Percentiles rank a stretch among this genome's conserved stretches.
Evolutionary conservation across 345 rosid species (phyloP).

Genomic region (Populus pruinosa): DNA sequence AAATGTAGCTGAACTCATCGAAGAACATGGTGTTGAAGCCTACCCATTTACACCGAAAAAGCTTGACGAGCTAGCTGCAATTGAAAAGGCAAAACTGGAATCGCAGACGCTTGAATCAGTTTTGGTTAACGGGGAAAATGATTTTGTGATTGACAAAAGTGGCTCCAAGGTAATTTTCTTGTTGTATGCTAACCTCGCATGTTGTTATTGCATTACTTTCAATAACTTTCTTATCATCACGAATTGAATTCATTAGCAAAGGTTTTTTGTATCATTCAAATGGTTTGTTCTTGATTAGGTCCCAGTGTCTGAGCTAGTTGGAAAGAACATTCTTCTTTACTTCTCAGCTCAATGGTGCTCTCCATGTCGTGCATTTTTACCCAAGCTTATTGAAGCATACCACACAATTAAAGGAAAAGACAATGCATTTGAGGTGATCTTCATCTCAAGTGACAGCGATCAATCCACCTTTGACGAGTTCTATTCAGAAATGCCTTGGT

Average conservation of each 20-base stretch:
- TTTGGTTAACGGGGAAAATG: constrained; percentile 53
- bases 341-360: constrained; percentile 77
- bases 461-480: constrained; percentile 47
- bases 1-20: constrained; percentile 56
- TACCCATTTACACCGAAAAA: constrained; percentile 70
- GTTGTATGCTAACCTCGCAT: background rate
- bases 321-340: constrained; percentile 62
- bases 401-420: constrained; percentile 50
- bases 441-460: constrained; percentile 57
- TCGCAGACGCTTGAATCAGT: constrained; percentile 59
- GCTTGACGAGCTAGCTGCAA: constrained; percentile 38
- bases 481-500: constrained; percentile 63
- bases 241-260: too few species aligned
- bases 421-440: constrained; percentile 48
- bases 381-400: constrained; percentile 55
- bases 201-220: too few species aligned
- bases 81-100: constrained; percentile 45
- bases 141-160: constrained; percentile 54
- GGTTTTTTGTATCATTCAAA: too few species aligned
- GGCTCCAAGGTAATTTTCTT: constrained; percentile 41
- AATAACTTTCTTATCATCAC: too few species aligned
- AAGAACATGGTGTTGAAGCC: constrained; percentile 55
- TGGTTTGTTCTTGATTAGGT: constrained; percentile 35
- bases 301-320: constrained; percentile 49
- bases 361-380: constrained; percentile 59